Conservation (phyloP, 2,329 filamentous ascomycete genomes). For the Arthrobotrys musiformis region DNA sequence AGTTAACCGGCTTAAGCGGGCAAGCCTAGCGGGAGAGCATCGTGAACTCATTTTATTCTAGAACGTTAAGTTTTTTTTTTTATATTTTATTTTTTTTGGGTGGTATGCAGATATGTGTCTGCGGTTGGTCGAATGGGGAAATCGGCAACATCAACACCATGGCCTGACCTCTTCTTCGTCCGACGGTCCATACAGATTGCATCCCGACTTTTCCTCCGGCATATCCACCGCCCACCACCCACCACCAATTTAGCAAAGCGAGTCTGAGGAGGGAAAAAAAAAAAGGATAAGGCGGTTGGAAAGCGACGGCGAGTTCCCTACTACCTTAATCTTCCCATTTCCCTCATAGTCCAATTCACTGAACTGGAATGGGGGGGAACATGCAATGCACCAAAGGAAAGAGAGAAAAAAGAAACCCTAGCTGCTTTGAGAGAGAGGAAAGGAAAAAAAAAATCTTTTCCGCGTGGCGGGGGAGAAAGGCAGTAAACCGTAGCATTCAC, state of each 20-base stretch:
- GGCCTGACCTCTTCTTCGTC: background rate
- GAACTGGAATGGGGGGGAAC: background rate
- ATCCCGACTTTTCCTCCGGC: slow-evolving; percentile 25
- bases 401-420: background rate
- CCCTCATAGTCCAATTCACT: background rate
- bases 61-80: background rate
- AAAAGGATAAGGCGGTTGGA: slow-evolving; percentile 19
- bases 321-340: background rate
- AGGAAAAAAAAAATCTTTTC: slow-evolving; percentile 4
- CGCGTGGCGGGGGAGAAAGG: background rate
- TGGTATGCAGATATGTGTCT: background rate
- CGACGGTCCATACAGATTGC: background rate
- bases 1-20: slow-evolving; percentile 43
- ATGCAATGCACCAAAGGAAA: background rate
- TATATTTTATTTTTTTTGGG: background rate
- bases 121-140: slow-evolving; percentile 26
- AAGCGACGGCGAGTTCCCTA: slow-evolving; percentile 45
- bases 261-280: background rate
- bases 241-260: background rate
- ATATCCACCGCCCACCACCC: slow-evolving; percentile 16
- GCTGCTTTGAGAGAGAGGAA: slow-evolving; percentile 28
- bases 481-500: background rate
- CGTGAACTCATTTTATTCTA: slow-evolving; percentile 48
- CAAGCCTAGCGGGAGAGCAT: slow-evolving; percentile 37
- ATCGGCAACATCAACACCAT: slow-evolving; percentile 47